Evolutionary conservation across 257 asterid genomes (phyloP).

Genomic region (Linderniella brevidens): DNA sequence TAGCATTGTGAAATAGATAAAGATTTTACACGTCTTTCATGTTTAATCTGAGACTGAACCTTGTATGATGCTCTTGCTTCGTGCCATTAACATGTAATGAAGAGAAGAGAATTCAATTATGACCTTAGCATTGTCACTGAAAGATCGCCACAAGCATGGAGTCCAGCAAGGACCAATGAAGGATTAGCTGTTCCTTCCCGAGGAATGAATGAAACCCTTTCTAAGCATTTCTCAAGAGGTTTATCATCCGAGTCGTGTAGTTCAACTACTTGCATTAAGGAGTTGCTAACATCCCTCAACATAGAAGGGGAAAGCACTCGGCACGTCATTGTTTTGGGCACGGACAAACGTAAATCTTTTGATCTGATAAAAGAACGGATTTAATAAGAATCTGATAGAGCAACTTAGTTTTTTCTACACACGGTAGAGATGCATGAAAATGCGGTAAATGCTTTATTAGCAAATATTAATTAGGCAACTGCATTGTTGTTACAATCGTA

Average conservation of each 20-base stretch:
- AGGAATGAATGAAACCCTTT: constrained; percentile 13
- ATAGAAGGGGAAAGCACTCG: constrained; percentile 43
- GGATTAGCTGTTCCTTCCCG: constrained; percentile 16
- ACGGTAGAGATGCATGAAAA: too few relatives aligned
- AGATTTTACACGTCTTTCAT: too few relatives aligned
- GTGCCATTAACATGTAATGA: too few relatives aligned
- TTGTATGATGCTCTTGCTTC: too few relatives aligned
- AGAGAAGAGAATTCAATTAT: constrained; percentile 5
- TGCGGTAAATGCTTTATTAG: too few relatives aligned
- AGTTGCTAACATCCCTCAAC: constrained; percentile 41
- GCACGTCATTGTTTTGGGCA: constrained; percentile 75
- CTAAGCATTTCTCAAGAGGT: constrained; percentile 13
- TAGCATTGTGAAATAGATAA: too few relatives aligned
- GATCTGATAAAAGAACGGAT: constrained; percentile 22
- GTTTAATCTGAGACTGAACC: too few relatives aligned
- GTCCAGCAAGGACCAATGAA: constrained; percentile 74
- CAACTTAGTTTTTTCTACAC: too few relatives aligned
- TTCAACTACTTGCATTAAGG: constrained; percentile 20
- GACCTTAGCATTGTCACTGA: constrained; percentile 93
- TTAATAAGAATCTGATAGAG: too few relatives aligned
- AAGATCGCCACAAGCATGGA: constrained; percentile 96
- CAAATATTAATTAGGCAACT: too few relatives aligned
- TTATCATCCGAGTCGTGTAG: constrained; percentile 11
- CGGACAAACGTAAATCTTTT: constrained; percentile 20
- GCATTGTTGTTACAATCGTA: too few relatives aligned